These are phyloP conservation scores for Dissophora globulifera DNA, from an alignment of 192 early-diverging fungal genomes.

Conservation along the genomic window DNA sequence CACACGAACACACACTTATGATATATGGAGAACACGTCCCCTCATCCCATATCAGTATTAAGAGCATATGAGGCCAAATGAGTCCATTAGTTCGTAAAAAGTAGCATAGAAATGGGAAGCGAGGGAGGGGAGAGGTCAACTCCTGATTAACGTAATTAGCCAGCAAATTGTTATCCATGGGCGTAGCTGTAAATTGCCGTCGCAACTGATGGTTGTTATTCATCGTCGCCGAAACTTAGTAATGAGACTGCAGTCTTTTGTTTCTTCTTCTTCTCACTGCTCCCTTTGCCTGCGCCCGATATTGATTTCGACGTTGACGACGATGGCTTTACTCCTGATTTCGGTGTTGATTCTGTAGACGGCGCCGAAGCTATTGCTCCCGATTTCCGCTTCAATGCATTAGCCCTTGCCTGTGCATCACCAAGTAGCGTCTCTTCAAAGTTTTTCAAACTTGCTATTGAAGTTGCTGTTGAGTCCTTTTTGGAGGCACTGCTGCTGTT, in stretches of 20 bases:
- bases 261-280: slow-evolving; percentile 22
- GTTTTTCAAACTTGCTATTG: slow-evolving; percentile 7
- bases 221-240: slow-evolving; percentile 44
- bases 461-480: not conserved
- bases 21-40: too few species aligned
- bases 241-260: slow-evolving; percentile 18
- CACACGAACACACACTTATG: too few species aligned
- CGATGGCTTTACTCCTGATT: not conserved
- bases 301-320: not conserved
- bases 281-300: slow-evolving; percentile 4
- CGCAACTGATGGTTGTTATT: too few species aligned
- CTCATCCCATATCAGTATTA: too few species aligned
- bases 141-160: too few species aligned
- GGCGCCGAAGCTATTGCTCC: not conserved
- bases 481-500: not conserved
- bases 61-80: too few species aligned
- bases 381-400: slow-evolving; percentile 18
- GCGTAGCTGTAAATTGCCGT: too few species aligned
- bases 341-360: not conserved
- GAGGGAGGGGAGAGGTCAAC: too few species aligned
- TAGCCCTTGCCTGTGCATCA: slow-evolving; percentile 25
- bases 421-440: slow-evolving; percentile 31
- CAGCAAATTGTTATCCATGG: too few species aligned
- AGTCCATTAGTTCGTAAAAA: too few species aligned
- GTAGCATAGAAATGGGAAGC: too few species aligned